Evolutionary conservation across 345 rosid species (phyloP).

Genomic region (Conringia planisiliqua): DNA sequence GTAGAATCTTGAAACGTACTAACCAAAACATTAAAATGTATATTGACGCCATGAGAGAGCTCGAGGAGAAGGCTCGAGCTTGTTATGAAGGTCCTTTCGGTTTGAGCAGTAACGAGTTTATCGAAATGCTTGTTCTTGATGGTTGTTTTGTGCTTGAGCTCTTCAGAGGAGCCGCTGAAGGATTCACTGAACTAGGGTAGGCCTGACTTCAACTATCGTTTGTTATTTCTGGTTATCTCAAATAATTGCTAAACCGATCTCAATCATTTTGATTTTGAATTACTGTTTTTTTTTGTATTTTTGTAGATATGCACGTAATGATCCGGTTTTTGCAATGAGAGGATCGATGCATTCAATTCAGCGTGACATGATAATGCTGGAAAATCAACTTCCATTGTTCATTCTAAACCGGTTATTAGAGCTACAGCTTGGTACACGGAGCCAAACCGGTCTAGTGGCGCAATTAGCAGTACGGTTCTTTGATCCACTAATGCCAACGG

Average conservation of each 20-base stretch:
- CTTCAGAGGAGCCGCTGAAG: conserved; percentile 67
- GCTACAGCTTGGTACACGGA: conserved; percentile 53
- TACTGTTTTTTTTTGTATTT: neutral
- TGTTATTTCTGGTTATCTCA: neutral
- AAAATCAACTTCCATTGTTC: conserved; percentile 80
- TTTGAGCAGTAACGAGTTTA: conserved; percentile 68
- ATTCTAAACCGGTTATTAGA: conserved; percentile 65
- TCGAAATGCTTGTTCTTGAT: conserved; percentile 84
- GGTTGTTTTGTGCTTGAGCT: conserved; percentile 82
- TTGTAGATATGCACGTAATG: conserved; percentile 58
- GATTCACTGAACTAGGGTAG: conserved; percentile 56
- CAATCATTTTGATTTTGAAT: neutral
- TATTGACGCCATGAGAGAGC: conserved; percentile 59
- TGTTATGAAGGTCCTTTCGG: conserved; percentile 62
- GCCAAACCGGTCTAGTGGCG: conserved; percentile 66
- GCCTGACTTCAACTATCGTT: neutral
- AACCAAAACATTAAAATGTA: conserved; percentile 49
- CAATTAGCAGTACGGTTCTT: conserved; percentile 67
- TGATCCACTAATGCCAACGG: conserved; percentile 88
- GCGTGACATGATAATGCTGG: conserved; percentile 88
- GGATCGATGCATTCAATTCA: conserved; percentile 91
- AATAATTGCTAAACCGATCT: neutral
- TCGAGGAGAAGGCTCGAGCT: conserved; percentile 67
- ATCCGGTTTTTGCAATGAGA: conserved; percentile 80
- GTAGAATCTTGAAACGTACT: conserved; percentile 57